Conservation (phyloP, 345 rosid species). For the Brassica carinata region DNA sequence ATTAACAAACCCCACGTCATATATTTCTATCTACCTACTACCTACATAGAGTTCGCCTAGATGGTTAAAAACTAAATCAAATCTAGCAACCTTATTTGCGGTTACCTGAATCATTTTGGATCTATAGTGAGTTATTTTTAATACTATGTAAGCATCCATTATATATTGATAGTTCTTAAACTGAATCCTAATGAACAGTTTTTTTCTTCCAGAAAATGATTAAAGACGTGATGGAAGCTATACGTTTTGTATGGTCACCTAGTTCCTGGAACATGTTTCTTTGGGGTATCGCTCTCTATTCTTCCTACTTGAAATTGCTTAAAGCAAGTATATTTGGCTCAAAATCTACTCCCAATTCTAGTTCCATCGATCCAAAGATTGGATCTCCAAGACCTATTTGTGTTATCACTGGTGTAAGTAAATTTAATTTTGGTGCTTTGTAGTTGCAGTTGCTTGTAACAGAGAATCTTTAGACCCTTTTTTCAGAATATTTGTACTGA, state of each 20-base stretch:
- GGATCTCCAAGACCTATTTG: conserved; percentile 54
- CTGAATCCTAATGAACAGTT: not conserved
- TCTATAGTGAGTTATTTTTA: not conserved
- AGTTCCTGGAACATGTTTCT: conserved; percentile 67
- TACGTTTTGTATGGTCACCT: conserved; percentile 48
- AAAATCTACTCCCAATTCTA: conserved; percentile 31
- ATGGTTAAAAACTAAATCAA: too few relatives aligned
- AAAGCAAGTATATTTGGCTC: conserved; percentile 41
- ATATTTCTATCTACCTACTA: too few relatives aligned
- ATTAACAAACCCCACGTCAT: too few relatives aligned
- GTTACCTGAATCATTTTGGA: not conserved
- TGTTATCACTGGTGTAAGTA: conserved; percentile 67
- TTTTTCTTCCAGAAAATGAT: conserved; percentile 20
- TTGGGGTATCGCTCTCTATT: conserved; percentile 59
- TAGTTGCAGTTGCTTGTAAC: conserved; percentile 11
- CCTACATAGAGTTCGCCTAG: too few relatives aligned
- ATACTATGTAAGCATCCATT: not conserved
- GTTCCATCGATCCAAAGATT: conserved; percentile 30
- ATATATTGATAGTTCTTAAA: not conserved
- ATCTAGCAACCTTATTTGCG: too few relatives aligned
- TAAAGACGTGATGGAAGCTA: conserved; percentile 43
- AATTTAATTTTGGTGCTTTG: not conserved
- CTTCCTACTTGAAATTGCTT: conserved; percentile 58
- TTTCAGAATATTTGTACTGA: too few relatives aligned
- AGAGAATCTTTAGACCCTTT: not conserved